A percentile compares a stretch with the other conserved stretches of the same genome.
These are phyloP conservation scores for Fusarium camptoceras DNA, from an alignment of 2,329 filamentous ascomycete genomes.

Conservation along the genomic window DNA sequence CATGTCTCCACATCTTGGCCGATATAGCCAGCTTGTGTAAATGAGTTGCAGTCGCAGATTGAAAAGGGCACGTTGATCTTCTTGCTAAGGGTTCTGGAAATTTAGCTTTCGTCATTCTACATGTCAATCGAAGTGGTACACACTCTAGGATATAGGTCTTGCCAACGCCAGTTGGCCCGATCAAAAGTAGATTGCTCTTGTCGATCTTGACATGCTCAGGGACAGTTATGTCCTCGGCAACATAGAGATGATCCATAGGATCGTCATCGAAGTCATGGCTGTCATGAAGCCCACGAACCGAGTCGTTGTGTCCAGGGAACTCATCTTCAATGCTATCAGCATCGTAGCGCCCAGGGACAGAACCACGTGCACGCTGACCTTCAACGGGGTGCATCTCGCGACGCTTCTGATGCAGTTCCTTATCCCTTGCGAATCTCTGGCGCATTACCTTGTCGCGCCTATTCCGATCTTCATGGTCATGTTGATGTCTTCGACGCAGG, in stretches of 20 bases:
- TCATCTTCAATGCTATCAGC: slow-evolving; percentile 62
- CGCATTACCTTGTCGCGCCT: slow-evolving; percentile 73
- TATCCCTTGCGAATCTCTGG: slow-evolving; percentile 77
- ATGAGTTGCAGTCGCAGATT: slow-evolving; percentile 94
- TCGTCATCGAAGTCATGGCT: slow-evolving; percentile 48
- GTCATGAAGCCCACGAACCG: slow-evolving; percentile 57
- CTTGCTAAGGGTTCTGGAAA: slow-evolving; percentile 83
- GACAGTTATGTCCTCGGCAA: slow-evolving; percentile 59
- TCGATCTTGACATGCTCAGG: slow-evolving; percentile 78
- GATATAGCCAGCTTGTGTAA: slow-evolving; percentile 97
- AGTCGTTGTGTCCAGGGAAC: slow-evolving; percentile 64
- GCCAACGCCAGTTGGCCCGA: slow-evolving; percentile 93
- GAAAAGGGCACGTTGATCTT: slow-evolving; percentile 95
- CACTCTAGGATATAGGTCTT: slow-evolving; percentile 92
- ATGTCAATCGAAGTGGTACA: slow-evolving; percentile 36
- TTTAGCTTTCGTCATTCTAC: slow-evolving; percentile 28
- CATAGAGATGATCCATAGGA: slow-evolving; percentile 59
- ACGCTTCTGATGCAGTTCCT: slow-evolving; percentile 65
- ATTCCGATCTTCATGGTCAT: slow-evolving; percentile 74
- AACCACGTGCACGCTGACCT: slow-evolving; percentile 65
- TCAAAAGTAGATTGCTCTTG: slow-evolving; percentile 92
- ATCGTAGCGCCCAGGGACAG: slow-evolving; percentile 48
- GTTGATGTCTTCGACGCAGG: slow-evolving; percentile 80
- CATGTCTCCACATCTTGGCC: slow-evolving; percentile 98
- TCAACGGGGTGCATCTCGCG: slow-evolving; percentile 79